Base-by-base conservation (phyloP, 352 stramenopile genomes). In the Elongisporangium prolatum region DNA sequence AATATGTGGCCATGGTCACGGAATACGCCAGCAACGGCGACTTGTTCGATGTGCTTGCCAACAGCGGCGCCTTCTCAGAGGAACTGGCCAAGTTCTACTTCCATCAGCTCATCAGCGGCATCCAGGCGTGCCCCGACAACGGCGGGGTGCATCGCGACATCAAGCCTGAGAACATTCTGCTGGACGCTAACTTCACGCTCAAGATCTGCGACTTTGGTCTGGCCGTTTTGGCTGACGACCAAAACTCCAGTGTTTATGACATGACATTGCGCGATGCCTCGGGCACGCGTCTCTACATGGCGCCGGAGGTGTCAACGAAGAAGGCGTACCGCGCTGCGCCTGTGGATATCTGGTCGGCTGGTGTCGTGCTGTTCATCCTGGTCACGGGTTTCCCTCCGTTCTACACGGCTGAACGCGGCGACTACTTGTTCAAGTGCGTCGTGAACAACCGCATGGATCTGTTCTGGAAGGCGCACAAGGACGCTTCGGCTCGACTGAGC, bases 141-240 rank as follows among this genome's bases (percentile, higher is more conserved):
- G 81, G 84, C 47, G 75, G 96, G 20, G 74, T 89, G 40, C 88
- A 96, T 55, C 84, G 90, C 40, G 90, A 97, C 63, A 69, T 97
- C 28, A 97, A 97, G 70, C 91, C 88, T 4, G 91, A 97, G 66
- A 97, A 97, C 59, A 66, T 97, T 21, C 71, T 98, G 38, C 67
- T 98, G 50, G 85, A 96, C 62, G 65, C 73, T 20, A 66, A 80
- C 21, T 88, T 82, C 62, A 77, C 72, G 9, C 69, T 98, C 60
- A 98, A 98, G 63, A 66, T 98, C 9, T 94, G 86, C 18, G 93
- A 98, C 64, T 98, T 98, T 80, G 93, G 93, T 6, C 73, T 98
- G 2, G 91, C 91, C 8, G 89, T 93, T 44, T 87, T 84, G 56
- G 82, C 61, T 52, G 68, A 67, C 20, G 68, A 76, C 49, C 25